Conservation (phyloP, 2,329 filamentous ascomycete genomes). For the Penicillium sp. region DNA sequence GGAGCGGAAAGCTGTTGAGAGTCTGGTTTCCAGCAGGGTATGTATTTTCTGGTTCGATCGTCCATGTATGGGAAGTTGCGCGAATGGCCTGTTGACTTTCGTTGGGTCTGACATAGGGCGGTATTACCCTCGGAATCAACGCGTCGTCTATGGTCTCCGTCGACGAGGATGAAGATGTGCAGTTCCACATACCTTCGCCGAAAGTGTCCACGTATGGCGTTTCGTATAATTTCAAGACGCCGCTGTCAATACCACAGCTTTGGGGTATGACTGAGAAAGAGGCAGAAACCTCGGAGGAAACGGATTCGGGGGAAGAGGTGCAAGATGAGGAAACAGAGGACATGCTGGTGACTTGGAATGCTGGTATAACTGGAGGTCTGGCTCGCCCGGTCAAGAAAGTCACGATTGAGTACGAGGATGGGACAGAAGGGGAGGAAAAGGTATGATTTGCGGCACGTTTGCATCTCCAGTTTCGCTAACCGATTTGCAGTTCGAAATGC, state of each 20-base stretch:
- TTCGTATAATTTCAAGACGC: slow-evolving; percentile 30
- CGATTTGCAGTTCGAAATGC: slow-evolving; percentile 24
- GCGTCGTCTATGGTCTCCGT: slow-evolving; percentile 28
- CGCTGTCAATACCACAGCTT: slow-evolving; percentile 24
- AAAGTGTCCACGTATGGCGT: slow-evolving; percentile 23
- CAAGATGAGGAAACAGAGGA: slow-evolving; percentile 10
- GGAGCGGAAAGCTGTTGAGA: slow-evolving; percentile 32
- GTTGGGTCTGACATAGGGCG: slow-evolving; percentile 18
- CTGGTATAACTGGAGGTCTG: slow-evolving; percentile 28
- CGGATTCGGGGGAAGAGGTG: slow-evolving; percentile 7
- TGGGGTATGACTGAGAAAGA: slow-evolving; percentile 17
- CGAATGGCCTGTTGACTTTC: slow-evolving; percentile 1
- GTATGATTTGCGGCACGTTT: slow-evolving; percentile 16
- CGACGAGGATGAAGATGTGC: slow-evolving; percentile 24
- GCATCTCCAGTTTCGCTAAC: slow-evolving; percentile 5
- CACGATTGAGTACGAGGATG: slow-evolving; percentile 22
- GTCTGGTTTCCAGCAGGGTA: slow-evolving; percentile 33
- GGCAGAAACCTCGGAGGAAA: slow-evolving; percentile 12
- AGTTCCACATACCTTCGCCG: slow-evolving; percentile 24
- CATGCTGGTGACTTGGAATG: slow-evolving; percentile 26
- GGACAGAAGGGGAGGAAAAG: slow-evolving; percentile 18
- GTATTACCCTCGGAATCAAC: slow-evolving; percentile 30
- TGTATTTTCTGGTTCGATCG: slow-evolving; percentile 10
- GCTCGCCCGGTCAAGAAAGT: slow-evolving; percentile 18
- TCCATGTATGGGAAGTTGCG: background rate